phyloP scores from a whole-genome alignment of 352 stramenopile genomes.

The Phytophthora tentaculata region DNA sequence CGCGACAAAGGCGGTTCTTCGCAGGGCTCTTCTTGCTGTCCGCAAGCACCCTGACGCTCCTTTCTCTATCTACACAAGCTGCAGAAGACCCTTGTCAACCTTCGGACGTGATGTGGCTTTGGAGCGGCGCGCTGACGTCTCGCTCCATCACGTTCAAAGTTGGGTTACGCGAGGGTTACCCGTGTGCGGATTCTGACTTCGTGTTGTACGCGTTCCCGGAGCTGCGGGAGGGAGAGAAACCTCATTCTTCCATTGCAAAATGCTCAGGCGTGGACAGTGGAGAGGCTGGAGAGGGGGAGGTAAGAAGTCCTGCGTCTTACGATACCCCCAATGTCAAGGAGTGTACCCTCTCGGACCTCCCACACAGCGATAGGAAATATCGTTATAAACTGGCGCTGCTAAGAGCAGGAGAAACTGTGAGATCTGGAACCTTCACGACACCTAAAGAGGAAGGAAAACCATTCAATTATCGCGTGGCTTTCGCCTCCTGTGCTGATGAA shows the following conservation, averaged over 20 bases:
- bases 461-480: conserved; percentile 74
- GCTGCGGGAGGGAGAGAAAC: conserved; percentile 46
- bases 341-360: conserved; percentile 56
- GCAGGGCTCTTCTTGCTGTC: conserved; percentile 22
- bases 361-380: conserved; percentile 59
- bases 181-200: conserved; percentile 56
- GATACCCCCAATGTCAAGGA: conserved; percentile 44
- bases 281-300: conserved; percentile 32
- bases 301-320: conserved; percentile 34
- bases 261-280: conserved; percentile 41
- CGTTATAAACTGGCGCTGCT: conserved; percentile 64
- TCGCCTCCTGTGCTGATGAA: conserved; percentile 87
- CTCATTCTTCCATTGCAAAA: conserved; percentile 51
- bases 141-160: conserved; percentile 77
- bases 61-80: conserved; percentile 2
- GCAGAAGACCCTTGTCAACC: conserved; percentile 33
- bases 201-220: conserved; percentile 65
- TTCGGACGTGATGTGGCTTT: conserved; percentile 71
- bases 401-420: conserved; percentile 37
- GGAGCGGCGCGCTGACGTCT: conserved; percentile 71
- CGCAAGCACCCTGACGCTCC: background rate
- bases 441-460: conserved; percentile 49
- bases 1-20: conserved; percentile 4
- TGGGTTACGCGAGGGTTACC: conserved; percentile 60
- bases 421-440: conserved; percentile 55